phyloP scores from a whole-genome alignment of 306 rosid genomes.

The Canavalia ensiformis region DNA sequence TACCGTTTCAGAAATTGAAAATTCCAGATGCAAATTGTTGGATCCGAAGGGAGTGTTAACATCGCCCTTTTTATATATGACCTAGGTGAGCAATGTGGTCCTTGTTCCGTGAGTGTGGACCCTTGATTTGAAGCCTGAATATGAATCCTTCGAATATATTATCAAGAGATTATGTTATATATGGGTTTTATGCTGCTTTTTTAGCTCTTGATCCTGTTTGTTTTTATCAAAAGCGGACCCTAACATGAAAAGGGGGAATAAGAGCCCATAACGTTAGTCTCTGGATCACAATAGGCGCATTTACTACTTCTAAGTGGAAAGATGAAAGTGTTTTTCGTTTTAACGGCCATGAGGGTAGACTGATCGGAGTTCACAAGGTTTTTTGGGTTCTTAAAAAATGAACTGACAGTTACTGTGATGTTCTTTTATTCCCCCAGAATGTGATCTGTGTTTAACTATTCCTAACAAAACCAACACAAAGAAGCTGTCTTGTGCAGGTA shows the following conservation, averaged over 20 bases:
- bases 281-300: neutral
- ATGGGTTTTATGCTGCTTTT: conserved; percentile 40
- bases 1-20: conserved; percentile 42
- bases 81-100: conserved; percentile 45
- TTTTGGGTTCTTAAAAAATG: neutral
- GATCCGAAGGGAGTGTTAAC: conserved; percentile 55
- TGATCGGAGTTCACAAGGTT: neutral
- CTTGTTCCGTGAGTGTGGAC: conserved; percentile 37
- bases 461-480: neutral
- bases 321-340: neutral
- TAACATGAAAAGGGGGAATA: neutral
- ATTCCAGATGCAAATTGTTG: conserved; percentile 38
- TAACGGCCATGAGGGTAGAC: neutral
- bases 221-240: conserved; percentile 20
- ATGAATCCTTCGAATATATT: conserved; percentile 9
- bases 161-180: conserved; percentile 13
- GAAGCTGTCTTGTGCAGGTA: conserved; percentile 16
- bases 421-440: neutral
- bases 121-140: conserved; percentile 33
- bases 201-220: conserved; percentile 26
- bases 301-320: conserved; percentile 14
- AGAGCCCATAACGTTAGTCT: neutral
- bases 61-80: conserved; percentile 31
- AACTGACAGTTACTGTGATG: conserved; percentile 3
- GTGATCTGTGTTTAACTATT: neutral